These are phyloP conservation scores for Leptoxyphium fumago DNA, from an alignment of 2,329 filamentous ascomycete species.

Conservation along the genomic window DNA sequence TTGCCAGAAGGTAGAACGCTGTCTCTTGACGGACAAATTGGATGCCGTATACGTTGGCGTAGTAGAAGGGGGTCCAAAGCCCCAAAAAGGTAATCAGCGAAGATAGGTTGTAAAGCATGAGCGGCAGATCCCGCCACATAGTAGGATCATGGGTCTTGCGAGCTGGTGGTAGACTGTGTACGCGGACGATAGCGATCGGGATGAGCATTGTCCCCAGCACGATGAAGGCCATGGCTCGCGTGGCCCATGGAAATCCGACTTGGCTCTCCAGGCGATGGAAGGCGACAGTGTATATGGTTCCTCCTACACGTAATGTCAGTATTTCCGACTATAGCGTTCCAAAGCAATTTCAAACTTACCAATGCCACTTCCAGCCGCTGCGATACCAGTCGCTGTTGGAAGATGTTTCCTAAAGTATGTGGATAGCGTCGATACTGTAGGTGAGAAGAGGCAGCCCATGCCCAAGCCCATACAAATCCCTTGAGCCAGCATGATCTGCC, in stretches of 20 bases:
- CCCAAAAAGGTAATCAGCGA: constrained; percentile 5
- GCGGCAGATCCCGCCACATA: too few species aligned
- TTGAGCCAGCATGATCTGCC: constrained; percentile 6
- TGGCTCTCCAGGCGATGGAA: too few species aligned
- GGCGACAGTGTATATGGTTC: too few species aligned
- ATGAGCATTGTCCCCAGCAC: constrained; percentile 1
- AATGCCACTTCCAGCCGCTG: constrained; percentile 7
- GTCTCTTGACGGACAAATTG: not conserved
- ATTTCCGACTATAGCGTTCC: not conserved
- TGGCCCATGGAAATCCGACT: too few species aligned
- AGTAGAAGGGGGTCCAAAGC: constrained; percentile 1
- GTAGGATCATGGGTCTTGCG: too few species aligned
- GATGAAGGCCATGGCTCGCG: not conserved
- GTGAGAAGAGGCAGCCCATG: constrained; percentile 2
- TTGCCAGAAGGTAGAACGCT: constrained; percentile 1
- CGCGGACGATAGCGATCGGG: constrained; percentile 1
- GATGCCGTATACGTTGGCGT: not conserved
- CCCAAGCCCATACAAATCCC: constrained; percentile 4
- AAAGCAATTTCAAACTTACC: not conserved
- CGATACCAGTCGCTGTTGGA: constrained; percentile 1
- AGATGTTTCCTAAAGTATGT: constrained; percentile 4
- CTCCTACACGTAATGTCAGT: too few species aligned
- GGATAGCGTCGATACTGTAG: constrained; percentile 1
- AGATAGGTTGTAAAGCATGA: too few species aligned
- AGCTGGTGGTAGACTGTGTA: too few species aligned